Evolutionary conservation across 2,329 filamentous ascomycete genomes (phyloP).

Genomic region (Monosporascus sp.): DNA sequence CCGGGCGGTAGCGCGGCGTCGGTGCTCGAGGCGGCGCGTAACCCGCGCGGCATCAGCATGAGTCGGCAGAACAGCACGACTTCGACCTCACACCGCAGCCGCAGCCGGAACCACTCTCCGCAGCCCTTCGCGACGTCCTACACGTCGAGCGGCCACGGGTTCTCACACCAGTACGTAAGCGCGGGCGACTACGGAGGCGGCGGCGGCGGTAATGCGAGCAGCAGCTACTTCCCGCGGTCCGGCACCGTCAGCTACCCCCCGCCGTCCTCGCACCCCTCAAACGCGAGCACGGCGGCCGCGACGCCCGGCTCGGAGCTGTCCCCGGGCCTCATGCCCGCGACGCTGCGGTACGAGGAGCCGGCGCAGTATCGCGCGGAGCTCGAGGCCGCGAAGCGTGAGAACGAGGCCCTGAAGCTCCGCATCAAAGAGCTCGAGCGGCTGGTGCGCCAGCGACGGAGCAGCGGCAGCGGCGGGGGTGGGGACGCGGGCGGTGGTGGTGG

Average conservation of each 20-base stretch:
- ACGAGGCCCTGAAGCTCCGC: constrained; percentile 54
- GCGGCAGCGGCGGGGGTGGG: constrained; percentile 28
- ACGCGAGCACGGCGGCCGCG: constrained; percentile 32
- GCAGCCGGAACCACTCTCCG: constrained; percentile 36
- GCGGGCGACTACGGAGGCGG: constrained; percentile 18
- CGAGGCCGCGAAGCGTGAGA: constrained; percentile 58
- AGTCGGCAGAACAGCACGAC: constrained; percentile 50
- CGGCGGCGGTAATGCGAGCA: not conserved
- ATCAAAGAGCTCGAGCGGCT: constrained; percentile 58
- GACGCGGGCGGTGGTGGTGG: not conserved
- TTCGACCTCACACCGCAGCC: constrained; percentile 40
- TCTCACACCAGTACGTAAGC: not conserved
- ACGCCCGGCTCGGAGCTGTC: constrained; percentile 44
- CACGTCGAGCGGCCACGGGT: not conserved
- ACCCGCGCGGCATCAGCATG: constrained; percentile 35
- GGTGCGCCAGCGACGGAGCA: constrained; percentile 43
- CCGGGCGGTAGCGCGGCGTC: constrained; percentile 33
- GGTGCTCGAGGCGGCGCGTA: constrained; percentile 40
- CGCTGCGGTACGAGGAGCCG: constrained; percentile 57
- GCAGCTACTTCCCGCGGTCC: not conserved
- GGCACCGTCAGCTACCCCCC: constrained; percentile 24
- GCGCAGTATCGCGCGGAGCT: constrained; percentile 55
- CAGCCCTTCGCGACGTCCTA: constrained; percentile 11
- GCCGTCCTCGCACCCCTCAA: constrained; percentile 23
- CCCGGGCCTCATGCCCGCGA: constrained; percentile 50